Base-by-base conservation (phyloP, 805 yeast species). In the Lachancea lanzarotensis region DNA sequence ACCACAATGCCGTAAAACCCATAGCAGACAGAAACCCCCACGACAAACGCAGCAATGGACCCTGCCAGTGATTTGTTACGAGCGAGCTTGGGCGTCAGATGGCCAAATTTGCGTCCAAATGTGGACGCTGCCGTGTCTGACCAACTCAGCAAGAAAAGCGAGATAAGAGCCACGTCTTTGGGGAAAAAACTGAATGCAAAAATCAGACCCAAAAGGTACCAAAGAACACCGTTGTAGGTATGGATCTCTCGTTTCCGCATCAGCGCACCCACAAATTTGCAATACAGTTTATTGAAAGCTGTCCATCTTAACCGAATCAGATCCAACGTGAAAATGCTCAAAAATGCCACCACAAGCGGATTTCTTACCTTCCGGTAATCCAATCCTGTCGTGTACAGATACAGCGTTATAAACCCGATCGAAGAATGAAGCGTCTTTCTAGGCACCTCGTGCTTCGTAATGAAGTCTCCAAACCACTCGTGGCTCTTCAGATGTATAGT, bases 71-170 rank as follows among this genome's bases (percentile, higher is more conserved):
- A 84, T 65, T 93, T 93, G 50, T 79, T 78, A 49, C 75, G 71
- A 6, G 83, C 74, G 17, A 91, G 64, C 57, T 82, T 80, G 34
- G 95, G 95, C 7, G 96, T 87, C 51, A 82, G 73, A 56, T 84
- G 75, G 8, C 98, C 98, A 62, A 69, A 91, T 45, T 76, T 76
- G 52, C 98, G 75, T 33, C 98, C 98, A 58, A 90, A 67, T 0
- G 96, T 87, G 2, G 96, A 87, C 2, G 98, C 98, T 2, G 97
- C 91, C 9, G 98, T 88, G 60, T 93, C 98, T 4, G 95, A 89
- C 98, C 98, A 93, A 59, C 96, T 85, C 50, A 93, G 74, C 41
- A 91, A 70, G 52, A 89, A 71, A 2, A 89, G 79, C 18, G 95
- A 73, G 69, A 88, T 73, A 22, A 90, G 70, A 0, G 82, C 72